Evolutionary conservation across 176 grass and related monocot species (phyloP).

Genomic region (Pontederia paniculata): DNA sequence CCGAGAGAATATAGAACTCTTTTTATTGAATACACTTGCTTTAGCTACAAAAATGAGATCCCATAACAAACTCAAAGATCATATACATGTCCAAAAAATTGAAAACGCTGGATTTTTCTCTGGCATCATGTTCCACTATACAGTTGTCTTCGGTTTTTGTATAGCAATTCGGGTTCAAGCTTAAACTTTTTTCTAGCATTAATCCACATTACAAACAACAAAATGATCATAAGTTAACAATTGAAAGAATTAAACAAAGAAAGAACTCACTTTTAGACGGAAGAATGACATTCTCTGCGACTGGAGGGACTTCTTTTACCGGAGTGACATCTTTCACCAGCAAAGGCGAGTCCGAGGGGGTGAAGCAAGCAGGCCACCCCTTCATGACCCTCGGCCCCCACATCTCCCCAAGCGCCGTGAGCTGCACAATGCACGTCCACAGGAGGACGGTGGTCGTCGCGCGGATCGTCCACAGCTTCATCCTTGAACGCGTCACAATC

Average conservation of each 20-base stretch:
- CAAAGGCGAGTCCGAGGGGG: slow-evolving; percentile 16
- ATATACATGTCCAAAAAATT: too few species aligned
- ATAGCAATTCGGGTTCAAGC: too few species aligned
- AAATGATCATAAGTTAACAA: too few species aligned
- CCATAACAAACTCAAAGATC: too few species aligned
- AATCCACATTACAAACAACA: too few species aligned
- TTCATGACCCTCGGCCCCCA: slow-evolving; percentile 72
- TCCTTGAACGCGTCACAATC: slow-evolving; percentile 33
- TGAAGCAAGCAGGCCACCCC: slow-evolving; percentile 67
- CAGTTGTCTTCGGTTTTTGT: too few species aligned
- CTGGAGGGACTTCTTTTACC: background rate
- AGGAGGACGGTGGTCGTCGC: slow-evolving; percentile 46
- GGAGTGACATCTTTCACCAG: slow-evolving; percentile 5
- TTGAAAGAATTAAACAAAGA: background rate
- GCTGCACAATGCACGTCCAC: slow-evolving; percentile 72
- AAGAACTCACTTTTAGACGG: slow-evolving; percentile 63
- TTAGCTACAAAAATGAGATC: too few species aligned
- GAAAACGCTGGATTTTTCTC: too few species aligned
- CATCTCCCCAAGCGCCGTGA: slow-evolving; percentile 48
- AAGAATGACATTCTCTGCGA: slow-evolving; percentile 32
- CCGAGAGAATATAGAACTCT: too few species aligned
- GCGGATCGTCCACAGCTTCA: slow-evolving; percentile 70
- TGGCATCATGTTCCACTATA: too few species aligned
- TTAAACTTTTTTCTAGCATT: too few species aligned
- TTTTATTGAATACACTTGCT: too few species aligned